Base-by-base conservation (phyloP, 441 rosid species). In the Pelargonium citronellum region DNA sequence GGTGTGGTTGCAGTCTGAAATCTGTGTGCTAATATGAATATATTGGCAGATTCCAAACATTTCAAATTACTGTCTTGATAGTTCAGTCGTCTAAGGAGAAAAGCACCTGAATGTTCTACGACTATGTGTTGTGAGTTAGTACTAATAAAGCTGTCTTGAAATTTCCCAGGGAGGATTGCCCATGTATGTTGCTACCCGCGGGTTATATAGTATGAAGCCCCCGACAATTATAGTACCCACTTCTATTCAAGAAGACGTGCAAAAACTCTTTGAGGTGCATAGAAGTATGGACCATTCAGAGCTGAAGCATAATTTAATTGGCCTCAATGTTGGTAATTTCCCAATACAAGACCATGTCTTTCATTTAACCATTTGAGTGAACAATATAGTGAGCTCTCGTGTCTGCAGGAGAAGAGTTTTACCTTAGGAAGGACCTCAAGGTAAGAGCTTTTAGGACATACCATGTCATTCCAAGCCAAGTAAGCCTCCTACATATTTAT, bases 381-480 rank as follows among this genome's bases (percentile, higher is more conserved):
- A 6, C 60, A 15, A 13, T 53, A 19, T 15, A 0, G 60, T 53
- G n/a, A 27, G 30, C 30, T 27, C 30, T 27, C 2, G 30, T 27
- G 20, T 74, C 24, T 86, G 77, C 82, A 93, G 97, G 97, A 68
- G 92, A 91, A 64, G 97, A 88, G 86, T 88, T 87, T 79, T 61
- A 72, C 58, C 19, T 94, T 69, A 86, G 93, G 78, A 90, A 73
- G 75, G 90, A 94, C 81, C 86, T 88, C 47, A 90, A 90, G 84
- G 96, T 91, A 10, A 91, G 76, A 86, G 96, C 97, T 79, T 94
- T 91, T 79, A 90, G 82, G 85, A 91, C 98, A 5, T 88, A 86
- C 79, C 98, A 91, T 84, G 87, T 83, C 70, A 87, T 94, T 37
- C 88, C 82, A 41, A 91, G 96, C 86, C 98, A 91, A 91, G 98